Conservation (phyloP, 768 basidiomycete species). For the Lentinula sp. region DNA sequence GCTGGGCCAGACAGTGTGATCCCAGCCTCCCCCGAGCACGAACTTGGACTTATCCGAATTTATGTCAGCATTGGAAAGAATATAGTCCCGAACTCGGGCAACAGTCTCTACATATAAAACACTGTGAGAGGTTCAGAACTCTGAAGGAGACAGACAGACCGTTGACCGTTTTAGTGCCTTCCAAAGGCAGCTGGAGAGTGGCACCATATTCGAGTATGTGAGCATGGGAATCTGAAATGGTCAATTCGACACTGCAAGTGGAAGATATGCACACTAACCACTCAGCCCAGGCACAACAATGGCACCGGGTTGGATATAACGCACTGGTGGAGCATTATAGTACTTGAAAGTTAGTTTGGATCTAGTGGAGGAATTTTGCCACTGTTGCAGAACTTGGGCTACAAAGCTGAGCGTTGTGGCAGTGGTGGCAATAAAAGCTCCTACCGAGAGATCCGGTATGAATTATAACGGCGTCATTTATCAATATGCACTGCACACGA, state of each 20-base stretch:
- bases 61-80: constrained; percentile 53
- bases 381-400: constrained; percentile 39
- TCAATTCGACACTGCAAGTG: not conserved
- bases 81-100: constrained; percentile 51
- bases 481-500: constrained; percentile 57
- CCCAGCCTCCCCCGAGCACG: constrained; percentile 85
- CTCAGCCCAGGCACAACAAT: constrained; percentile 69
- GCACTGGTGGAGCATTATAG: constrained; percentile 25
- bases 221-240: constrained; percentile 62
- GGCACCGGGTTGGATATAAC: constrained; percentile 47
- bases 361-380: constrained; percentile 18
- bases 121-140: not conserved
- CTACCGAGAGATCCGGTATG: constrained; percentile 53
- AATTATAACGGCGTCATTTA: constrained; percentile 42
- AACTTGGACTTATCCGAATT: constrained; percentile 49
- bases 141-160: constrained; percentile 26
- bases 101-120: constrained; percentile 46
- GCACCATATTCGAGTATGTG: constrained; percentile 80
- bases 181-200: constrained; percentile 55
- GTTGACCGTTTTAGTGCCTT: constrained; percentile 50
- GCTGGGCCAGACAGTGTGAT: constrained; percentile 72
- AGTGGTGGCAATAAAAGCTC: constrained; percentile 13
- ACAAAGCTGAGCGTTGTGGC: not conserved
- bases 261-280: constrained; percentile 34
- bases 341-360: constrained; percentile 3